Percentiles rank a stretch among this genome's conserved stretches.
Conservation (phyloP, 352 stramenopile genomes). For the Pythium rishiriense region DNA sequence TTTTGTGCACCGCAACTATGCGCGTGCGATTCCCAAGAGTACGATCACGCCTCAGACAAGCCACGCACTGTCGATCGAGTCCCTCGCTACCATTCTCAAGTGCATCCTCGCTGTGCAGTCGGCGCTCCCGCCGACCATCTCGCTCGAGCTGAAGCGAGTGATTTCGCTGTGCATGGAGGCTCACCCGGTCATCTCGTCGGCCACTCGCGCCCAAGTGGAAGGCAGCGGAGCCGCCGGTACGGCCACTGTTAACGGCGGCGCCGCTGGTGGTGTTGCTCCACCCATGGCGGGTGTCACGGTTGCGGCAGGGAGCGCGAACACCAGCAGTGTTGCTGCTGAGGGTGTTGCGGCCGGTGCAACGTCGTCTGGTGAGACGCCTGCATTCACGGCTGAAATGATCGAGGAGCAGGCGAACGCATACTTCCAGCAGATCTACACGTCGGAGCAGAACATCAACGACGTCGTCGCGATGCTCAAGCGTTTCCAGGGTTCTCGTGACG, state of each 20-base stretch:
- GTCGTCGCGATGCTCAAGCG: conserved; percentile 98
- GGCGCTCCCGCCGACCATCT: conserved; percentile 65
- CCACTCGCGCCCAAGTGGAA: conserved; percentile 53
- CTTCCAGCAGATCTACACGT: conserved; percentile 99
- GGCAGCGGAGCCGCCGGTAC: conserved; percentile 14
- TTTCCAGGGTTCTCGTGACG: conserved; percentile 96
- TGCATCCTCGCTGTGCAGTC: conserved; percentile 74
- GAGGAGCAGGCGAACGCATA: conserved; percentile 98
- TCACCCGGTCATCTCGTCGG: conserved; percentile 75
- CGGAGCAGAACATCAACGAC: conserved; percentile 97
- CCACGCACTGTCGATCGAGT: conserved; percentile 83
- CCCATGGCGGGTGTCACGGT: conserved; percentile 17
- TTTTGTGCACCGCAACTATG: conserved; percentile 86
- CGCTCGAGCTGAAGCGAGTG: conserved; percentile 81
- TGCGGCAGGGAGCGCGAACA: conserved; percentile 10
- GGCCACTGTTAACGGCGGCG: neutral
- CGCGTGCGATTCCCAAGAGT: conserved; percentile 77
- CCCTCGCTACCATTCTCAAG: conserved; percentile 82
- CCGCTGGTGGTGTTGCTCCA: conserved; percentile 9
- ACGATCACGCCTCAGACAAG: conserved; percentile 79
- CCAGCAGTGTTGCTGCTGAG: conserved; percentile 20
- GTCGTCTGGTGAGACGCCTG: conserved; percentile 23
- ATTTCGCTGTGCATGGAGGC: conserved; percentile 83
- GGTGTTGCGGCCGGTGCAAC: conserved; percentile 1
- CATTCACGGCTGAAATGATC: conserved; percentile 94